These are phyloP conservation scores for Rubia occidens DNA, from an alignment of 305 asterid species.

Conservation along the genomic window DNA sequence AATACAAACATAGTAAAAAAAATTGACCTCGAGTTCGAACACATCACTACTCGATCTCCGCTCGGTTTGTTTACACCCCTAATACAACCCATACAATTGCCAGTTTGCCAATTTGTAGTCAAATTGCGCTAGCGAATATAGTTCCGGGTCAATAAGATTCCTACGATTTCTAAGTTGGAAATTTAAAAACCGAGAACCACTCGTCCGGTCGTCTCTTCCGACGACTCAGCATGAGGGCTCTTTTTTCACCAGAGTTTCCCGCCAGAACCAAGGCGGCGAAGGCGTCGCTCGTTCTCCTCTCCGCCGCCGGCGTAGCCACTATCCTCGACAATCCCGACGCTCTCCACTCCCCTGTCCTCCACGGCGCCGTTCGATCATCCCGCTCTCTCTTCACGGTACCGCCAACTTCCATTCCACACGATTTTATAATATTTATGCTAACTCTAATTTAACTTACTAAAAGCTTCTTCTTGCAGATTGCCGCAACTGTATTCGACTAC, in stretches of 20 bases:
- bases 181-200: neutral
- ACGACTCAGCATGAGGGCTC: constrained; percentile 29
- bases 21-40: too few species aligned
- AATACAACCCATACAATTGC: too few species aligned
- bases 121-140: neutral
- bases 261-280: constrained; percentile 27
- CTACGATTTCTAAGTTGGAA: neutral
- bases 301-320: constrained; percentile 44
- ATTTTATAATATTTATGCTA: neutral
- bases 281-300: constrained; percentile 34
- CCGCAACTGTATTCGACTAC: constrained; percentile 58
- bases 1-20: too few species aligned
- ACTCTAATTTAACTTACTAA: neutral
- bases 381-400: constrained; percentile 63
- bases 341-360: constrained; percentile 26
- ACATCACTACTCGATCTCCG: too few species aligned
- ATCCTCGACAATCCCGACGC: constrained; percentile 19
- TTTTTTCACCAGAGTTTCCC: constrained; percentile 24
- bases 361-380: constrained; percentile 67
- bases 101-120: neutral
- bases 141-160: neutral
- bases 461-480: constrained; percentile 31
- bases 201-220: constrained; percentile 1
- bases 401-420: neutral
- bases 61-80: too few species aligned